Percentiles rank a stretch among this genome's conserved stretches.
Evolutionary conservation across 2,329 filamentous ascomycete genomes (phyloP).

Genomic region (Elsinoe necatrix): DNA sequence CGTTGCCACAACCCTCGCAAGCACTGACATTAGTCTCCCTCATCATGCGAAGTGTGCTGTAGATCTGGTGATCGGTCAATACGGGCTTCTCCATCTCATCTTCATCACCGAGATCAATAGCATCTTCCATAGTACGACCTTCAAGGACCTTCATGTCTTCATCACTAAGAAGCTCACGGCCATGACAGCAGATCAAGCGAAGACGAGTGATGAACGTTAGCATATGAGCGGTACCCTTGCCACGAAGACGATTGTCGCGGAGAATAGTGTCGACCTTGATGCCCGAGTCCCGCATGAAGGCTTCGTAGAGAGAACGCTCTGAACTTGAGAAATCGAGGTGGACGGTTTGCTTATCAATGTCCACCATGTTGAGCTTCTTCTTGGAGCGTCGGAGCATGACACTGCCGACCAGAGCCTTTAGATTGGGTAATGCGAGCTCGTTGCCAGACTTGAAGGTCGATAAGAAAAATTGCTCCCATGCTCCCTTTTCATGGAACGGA

Average conservation of each 20-base stretch:
- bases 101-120: constrained; percentile 82
- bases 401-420: constrained; percentile 86
- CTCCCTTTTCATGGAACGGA: constrained; percentile 70
- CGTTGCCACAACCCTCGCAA: constrained; percentile 64
- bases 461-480: constrained; percentile 73
- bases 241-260: constrained; percentile 45
- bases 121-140: constrained; percentile 60
- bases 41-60: constrained; percentile 78
- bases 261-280: constrained; percentile 71
- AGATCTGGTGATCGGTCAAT: constrained; percentile 63
- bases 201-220: constrained; percentile 84
- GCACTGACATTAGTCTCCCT: constrained; percentile 68
- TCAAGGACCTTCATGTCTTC: constrained; percentile 73
- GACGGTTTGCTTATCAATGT: constrained; percentile 63
- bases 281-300: constrained; percentile 73
- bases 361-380: constrained; percentile 77
- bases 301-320: constrained; percentile 71
- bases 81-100: constrained; percentile 50
- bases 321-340: constrained; percentile 65
- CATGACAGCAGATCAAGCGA: constrained; percentile 84
- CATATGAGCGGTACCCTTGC: constrained; percentile 88
- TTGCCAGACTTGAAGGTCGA: constrained; percentile 81
- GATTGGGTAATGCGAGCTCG: constrained; percentile 70
- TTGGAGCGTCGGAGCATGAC: constrained; percentile 87
- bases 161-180: constrained; percentile 78